Base-by-base conservation (phyloP, 768 basidiomycete species). In the Tricholoma sp. region DNA sequence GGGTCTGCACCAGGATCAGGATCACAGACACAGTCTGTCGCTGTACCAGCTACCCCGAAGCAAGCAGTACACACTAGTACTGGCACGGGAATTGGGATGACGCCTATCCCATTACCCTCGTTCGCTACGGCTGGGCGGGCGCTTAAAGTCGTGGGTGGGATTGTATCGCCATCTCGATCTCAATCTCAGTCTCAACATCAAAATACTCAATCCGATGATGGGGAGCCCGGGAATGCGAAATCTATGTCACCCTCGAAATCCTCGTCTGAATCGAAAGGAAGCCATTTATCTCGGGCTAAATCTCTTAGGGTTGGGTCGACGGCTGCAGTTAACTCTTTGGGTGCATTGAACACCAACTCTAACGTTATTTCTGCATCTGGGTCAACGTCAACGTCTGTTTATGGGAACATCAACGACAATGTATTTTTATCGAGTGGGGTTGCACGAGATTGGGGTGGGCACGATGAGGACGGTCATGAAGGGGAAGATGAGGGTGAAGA, bases 31-130 rank as follows among this genome's bases (percentile, higher is more conserved):
- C 24, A 27, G 24, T 27, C 24, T 27, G 24, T 27, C 24, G 5
- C 24, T 27, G 24, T 27, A 5, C 24, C 24, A 27, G 24, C 24
- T 27, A 27, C 24, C 24, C 24, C 24, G 24, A 27, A 27, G 24
- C 24, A 27, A 5, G 5, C 5, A 5, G 5, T 27, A 27, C 24
- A 27, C 24, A 27, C 24, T 5, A n/a, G n/a, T n/a, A 27, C 24
- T 27, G 24, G 24, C 11, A 14, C 55, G 27, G 47, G 56, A 16
- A 55, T 58, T 2, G 52, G 55, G 34, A 57, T 41, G 6, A 63
- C 69, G 18, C 66, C 67, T 6, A 74, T 77, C 31, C 71, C 73
- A 4, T 61, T 75, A 16, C 75, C 76, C 7, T 76, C 76, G 2
- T 77, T 77, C 59, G 75, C 76, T 5, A 76, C 74, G 4, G 66